Conservation (phyloP, 1,139 yeast genomes). For the Diutina rugosa region DNA sequence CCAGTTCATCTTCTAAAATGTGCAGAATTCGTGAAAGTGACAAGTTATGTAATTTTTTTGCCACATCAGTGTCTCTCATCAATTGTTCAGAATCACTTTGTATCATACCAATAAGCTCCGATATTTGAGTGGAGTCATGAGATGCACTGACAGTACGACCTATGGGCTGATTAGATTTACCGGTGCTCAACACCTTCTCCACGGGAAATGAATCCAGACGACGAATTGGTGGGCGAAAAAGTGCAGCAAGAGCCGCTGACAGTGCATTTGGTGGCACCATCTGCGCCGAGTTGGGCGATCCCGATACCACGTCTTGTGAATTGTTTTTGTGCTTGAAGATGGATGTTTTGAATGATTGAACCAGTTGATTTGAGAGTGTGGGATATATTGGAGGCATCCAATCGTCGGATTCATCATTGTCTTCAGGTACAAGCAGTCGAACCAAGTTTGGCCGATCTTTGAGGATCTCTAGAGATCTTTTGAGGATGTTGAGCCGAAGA, state of each 20-base stretch:
- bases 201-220: neutral
- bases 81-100: neutral
- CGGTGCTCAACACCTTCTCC: neutral
- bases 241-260: conserved; percentile 50
- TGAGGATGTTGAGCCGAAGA: conserved; percentile 59
- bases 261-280: conserved; percentile 33
- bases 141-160: neutral
- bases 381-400: conserved; percentile 1
- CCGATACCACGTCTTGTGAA: neutral
- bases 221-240: conserved; percentile 24
- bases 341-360: neutral
- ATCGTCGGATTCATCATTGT: conserved; percentile 4
- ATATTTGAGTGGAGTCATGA: neutral
- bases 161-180: neutral
- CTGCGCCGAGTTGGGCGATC: neutral
- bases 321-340: neutral
- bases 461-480: conserved; percentile 61
- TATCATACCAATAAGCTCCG: neutral
- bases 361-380: neutral
- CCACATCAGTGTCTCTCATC: neutral
- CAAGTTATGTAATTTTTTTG: neutral
- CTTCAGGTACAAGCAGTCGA: conserved; percentile 6
- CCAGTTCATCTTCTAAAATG: neutral
- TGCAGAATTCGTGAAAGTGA: neutral
- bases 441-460: conserved; percentile 49